Conservation (phyloP, 805 yeast genomes). For the Wickerhamiella siamensis region DNA sequence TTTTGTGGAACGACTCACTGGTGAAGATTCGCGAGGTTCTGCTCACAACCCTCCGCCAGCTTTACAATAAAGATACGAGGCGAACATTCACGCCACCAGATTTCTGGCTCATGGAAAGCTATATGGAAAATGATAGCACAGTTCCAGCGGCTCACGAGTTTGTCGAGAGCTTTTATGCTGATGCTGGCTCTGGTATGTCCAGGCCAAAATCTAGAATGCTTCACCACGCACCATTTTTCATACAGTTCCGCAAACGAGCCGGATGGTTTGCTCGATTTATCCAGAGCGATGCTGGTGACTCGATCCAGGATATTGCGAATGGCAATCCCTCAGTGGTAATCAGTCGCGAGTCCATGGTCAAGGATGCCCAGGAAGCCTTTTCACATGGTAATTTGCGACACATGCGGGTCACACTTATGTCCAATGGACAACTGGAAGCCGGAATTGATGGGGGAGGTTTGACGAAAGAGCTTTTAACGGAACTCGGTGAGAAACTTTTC, state of each 20-base stretch:
- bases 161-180: background rate
- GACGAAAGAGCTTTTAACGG: conserved; percentile 76
- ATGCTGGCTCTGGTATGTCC: background rate
- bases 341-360: conserved; percentile 53
- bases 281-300: conserved; percentile 31
- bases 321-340: conserved; percentile 19
- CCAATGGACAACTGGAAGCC: conserved; percentile 61
- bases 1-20: conserved; percentile 29
- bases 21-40: conserved; percentile 26
- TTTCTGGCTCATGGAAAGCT: conserved; percentile 39
- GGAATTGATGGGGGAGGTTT: conserved; percentile 97
- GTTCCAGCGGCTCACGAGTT: background rate
- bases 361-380: conserved; percentile 57
- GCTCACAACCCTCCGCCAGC: conserved; percentile 43
- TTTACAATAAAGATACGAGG: conserved; percentile 53
- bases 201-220: conserved; percentile 35
- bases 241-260: conserved; percentile 64
- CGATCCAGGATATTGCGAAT: background rate
- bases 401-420: conserved; percentile 51
- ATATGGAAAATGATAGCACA: conserved; percentile 10
- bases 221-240: conserved; percentile 58
- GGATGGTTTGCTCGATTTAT: conserved; percentile 53
- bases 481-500: conserved; percentile 58
- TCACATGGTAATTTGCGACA: conserved; percentile 40
- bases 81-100: conserved; percentile 34